phyloP scores from a whole-genome alignment of 1,284 basidiomycete genomes.

The Ustilago curta region DNA sequence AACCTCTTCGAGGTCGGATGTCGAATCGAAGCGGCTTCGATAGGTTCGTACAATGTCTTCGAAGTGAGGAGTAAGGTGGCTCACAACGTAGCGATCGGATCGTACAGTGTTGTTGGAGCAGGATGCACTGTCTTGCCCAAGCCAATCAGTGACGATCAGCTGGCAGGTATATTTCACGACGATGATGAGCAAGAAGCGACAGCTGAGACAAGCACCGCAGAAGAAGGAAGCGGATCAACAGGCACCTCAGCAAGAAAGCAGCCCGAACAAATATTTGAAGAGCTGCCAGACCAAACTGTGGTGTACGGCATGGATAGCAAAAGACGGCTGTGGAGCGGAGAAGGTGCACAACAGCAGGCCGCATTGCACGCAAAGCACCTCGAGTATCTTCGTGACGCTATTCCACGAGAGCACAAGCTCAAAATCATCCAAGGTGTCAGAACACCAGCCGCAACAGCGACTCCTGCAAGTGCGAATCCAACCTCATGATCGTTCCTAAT shows the following conservation, averaged over 20 bases:
- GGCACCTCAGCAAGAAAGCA: background rate
- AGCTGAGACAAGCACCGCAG: background rate
- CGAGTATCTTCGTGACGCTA: conserved; percentile 82
- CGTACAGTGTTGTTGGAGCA: conserved; percentile 84
- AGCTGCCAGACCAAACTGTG: conserved; percentile 84
- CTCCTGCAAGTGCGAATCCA: conserved; percentile 6
- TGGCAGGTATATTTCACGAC: conserved; percentile 24
- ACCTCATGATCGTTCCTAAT: conserved; percentile 1
- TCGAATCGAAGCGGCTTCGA: conserved; percentile 84
- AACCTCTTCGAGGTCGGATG: conserved; percentile 94
- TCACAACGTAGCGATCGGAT: conserved; percentile 80
- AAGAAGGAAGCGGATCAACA: background rate
- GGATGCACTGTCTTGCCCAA: conserved; percentile 72
- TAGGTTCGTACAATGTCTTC: conserved; percentile 87
- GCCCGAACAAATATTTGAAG: conserved; percentile 69
- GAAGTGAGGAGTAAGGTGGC: conserved; percentile 83
- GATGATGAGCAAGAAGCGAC: conserved; percentile 12
- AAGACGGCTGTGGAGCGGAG: conserved; percentile 83
- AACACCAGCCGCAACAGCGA: conserved; percentile 10
- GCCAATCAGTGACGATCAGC: conserved; percentile 21
- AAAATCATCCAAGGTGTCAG: conserved; percentile 50
- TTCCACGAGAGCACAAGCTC: conserved; percentile 55
- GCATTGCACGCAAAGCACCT: conserved; percentile 87
- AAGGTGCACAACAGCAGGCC: conserved; percentile 83
- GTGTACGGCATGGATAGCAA: conserved; percentile 82